Base-by-base conservation (phyloP, 2,329 filamentous ascomycete genomes). In the Tolypocladium cylindrosporum region DNA sequence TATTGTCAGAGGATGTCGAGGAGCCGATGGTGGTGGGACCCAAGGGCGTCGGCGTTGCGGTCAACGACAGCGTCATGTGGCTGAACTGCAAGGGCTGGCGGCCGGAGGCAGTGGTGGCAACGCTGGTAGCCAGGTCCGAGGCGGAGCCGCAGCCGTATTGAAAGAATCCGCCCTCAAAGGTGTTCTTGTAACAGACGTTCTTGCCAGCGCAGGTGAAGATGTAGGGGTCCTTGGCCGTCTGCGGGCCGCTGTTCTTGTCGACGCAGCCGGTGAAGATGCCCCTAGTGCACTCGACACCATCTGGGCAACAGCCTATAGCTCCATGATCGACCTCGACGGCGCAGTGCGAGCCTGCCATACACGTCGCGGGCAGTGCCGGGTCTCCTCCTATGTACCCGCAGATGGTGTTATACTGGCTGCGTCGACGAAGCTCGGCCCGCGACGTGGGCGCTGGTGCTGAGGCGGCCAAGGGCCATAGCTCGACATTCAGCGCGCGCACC, bases 211-310 rank as follows among this genome's bases (percentile, higher is more conserved):
- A 85, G 11, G 81, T 83, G 63, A 73, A 84, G 39, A 84, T 71
- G 60, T 83, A 84, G 0, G 82, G 81, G 61, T 85, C 77, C 57
- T 77, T 71, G 57, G 75, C 78, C 3, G 75, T 78, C 64, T 81
- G 79, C 1, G 76, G 70, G 4, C 71, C 72, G 57, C 76, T 81
- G 62, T 77, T 78, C 55, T 65, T 64, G 64, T 85, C 82, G 48
- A 83, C 79, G 59, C 82, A 85, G 43, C 74, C 76, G 2, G 82
- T 85, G 66, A 77, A 85, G 43, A 85, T 77, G 56, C 82, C 82
- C 4, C 74, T 71, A 1, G 78, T 79, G 67, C 82, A 85, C 8
- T 75, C 64, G 3, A 70, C 75, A 16, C 68, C 67, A 62, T 84
- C 74, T 1, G 82, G 81, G 64, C 82, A 85, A 65, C 81, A 84